Base-by-base conservation (phyloP, 2,329 filamentous ascomycete species). In the Dactylellina drechsleri region DNA sequence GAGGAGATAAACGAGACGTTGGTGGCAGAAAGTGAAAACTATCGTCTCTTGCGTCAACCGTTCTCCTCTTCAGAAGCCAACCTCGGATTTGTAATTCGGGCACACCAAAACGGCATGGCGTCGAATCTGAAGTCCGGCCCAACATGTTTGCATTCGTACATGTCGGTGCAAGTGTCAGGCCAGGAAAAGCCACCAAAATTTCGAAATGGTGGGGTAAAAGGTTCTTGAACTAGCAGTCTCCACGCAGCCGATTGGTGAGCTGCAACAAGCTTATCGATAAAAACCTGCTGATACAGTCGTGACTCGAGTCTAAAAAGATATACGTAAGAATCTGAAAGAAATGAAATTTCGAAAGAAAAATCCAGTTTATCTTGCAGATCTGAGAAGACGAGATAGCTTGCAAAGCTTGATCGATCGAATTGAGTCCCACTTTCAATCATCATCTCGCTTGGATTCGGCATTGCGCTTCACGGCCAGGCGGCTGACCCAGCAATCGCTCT, bases 391-490 rank as follows among this genome's bases (percentile, higher is more conserved):
- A 28, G 16, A 52, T 13, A 5, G 26, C 26, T 28, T 15, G 7
- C 52, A 28, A 43, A 59, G 56, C 36, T 47, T 47, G 43, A 12
- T 36, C 31, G 31, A 36, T 36, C 10, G 31, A 36, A 36, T 47
- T 45, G 56, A 45, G 36, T 13, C 13, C 41, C 7, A 59, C 12
- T 56, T 56, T 40, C 15, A 54, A 23, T 18, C 26, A 28, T 54
- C 47, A 47, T 47, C 53, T 61, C 68, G 68, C 68, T 73, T 73
- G 61, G 68, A 73, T 66, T 73, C 68, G 68, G 68, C 68, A 73
- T 67, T 58, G 26, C 50, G 61, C 61, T 41, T 49, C 54, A 41
- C 52, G 28, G 28, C 20, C 26, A 50, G 52, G 54, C 59, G 66
- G 66, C 43, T 26, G 62, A 58, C 31, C 31, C 31, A 36, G 31